Evolutionary conservation across 805 yeast genomes (phyloP).

Genomic region (Candida golubevii): DNA sequence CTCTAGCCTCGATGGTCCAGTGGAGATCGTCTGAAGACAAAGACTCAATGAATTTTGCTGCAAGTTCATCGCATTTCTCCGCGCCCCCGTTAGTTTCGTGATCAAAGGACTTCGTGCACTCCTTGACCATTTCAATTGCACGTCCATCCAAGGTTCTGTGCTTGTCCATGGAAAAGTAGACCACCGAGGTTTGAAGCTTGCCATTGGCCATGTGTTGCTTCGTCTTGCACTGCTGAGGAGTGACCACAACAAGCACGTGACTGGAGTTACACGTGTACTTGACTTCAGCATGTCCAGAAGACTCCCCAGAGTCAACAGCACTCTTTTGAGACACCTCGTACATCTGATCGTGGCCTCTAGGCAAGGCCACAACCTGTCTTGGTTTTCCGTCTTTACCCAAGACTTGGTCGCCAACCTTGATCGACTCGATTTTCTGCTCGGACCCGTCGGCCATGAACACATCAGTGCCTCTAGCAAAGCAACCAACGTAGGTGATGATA

Average conservation of each 20-base stretch:
- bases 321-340: conserved; percentile 3
- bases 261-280: conserved; percentile 7
- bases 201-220: neutral
- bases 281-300: neutral
- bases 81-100: neutral
- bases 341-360: conserved; percentile 7
- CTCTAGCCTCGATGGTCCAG: conserved; percentile 8
- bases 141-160: conserved; percentile 2
- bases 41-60: neutral
- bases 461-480: conserved; percentile 8
- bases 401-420: conserved; percentile 5
- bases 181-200: neutral
- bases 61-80: neutral
- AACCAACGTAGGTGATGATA: conserved; percentile 88
- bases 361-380: conserved; percentile 6
- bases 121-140: neutral
- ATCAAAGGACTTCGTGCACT: conserved; percentile 1
- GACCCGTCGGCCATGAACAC: conserved; percentile 7
- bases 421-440: conserved; percentile 6
- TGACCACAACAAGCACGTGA: conserved; percentile 6
- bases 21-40: neutral
- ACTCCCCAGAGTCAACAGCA: neutral
- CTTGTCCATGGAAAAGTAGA: neutral
- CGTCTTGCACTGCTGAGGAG: neutral
- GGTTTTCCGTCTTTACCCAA: conserved; percentile 8